Evolutionary conservation across 2,329 filamentous ascomycete genomes (phyloP), one percentile per base, ranked within the genome.

Genomic region (Penicillium italicum): DNA sequence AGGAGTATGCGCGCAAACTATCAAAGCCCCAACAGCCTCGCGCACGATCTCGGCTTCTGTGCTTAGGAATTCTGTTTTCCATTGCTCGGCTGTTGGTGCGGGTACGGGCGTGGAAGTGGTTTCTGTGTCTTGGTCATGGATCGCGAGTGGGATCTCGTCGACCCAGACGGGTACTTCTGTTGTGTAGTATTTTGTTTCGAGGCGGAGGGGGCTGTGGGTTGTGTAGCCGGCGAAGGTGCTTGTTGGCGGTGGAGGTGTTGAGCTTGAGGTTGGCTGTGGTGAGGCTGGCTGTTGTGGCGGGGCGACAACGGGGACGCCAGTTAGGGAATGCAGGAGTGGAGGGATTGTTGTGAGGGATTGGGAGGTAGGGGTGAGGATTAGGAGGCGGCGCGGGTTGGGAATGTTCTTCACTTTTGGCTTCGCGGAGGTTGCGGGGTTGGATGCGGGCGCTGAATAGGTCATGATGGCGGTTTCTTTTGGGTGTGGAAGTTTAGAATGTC

Each of bases 161-260:
- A 78, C 76, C 77, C 77, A 79, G 42, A 79, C 69, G 16, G 72
- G 74, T 22, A 79, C 66, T 16, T 78, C 73, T 6, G 74, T 69
- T 5, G 60, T 67, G 58, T 78, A 79, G 62, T 79, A 79, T 60
- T 72, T 75, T 40, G 75, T 79, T 44, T 64, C 44, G 44, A 79
- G 62, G 6, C 56, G 64, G 30, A 79, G 65, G 6, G 76, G 76
- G 2, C 73, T 65, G 57, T 79, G 76, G 0, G 74, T 75, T 10
- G 76, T 78, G 58, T 79, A 79, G 18, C 77, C 77, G 11, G 76
- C 74, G 61, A 78, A 78, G 5, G 72, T 69, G 16, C 64, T 57
- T 12, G 65, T 61, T 4, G 64, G 52, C n/a, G 62, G 30, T 20
- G 59, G 14, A 3, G 30, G 18, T 33, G 28, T 45, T 45, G 30